Evolutionary conservation across 1,284 basidiomycete species (phyloP).

Genomic region (Pulveroboletus ridleyi): DNA sequence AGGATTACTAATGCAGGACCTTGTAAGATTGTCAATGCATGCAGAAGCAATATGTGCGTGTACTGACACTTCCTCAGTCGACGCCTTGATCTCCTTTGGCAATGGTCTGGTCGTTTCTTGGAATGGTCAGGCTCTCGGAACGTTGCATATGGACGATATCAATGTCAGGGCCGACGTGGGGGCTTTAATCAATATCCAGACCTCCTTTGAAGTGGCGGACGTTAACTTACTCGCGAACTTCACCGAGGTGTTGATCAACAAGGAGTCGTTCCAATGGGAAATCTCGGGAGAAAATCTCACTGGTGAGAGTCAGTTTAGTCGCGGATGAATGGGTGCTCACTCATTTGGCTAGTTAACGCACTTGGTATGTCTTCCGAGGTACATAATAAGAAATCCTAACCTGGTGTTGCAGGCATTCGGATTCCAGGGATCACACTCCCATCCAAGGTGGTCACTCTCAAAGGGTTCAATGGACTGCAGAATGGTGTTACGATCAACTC

Average conservation of each 20-base stretch:
- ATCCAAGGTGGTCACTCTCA: conserved; percentile 69
- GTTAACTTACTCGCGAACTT: conserved; percentile 69
- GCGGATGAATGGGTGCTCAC: conserved; percentile 14
- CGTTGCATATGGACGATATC: conserved; percentile 68
- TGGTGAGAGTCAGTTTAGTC: conserved; percentile 42
- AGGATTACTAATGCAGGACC: conserved; percentile 70
- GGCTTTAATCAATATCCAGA: conserved; percentile 59
- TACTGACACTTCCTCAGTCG: conserved; percentile 48
- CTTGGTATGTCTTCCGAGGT: conserved; percentile 47
- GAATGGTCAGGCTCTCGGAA: conserved; percentile 65
- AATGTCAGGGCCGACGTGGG: conserved; percentile 67
- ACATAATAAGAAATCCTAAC: conserved; percentile 10
- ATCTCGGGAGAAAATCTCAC: conserved; percentile 74
- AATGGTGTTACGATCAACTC: conserved; percentile 69
- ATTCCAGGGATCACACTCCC: conserved; percentile 62
- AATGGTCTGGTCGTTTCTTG: conserved; percentile 70
- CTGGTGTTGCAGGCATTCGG: conserved; percentile 50
- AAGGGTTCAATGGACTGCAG: conserved; percentile 77
- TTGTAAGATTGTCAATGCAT: conserved; percentile 49
- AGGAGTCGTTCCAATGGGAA: conserved; percentile 77
- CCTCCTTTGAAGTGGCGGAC: conserved; percentile 68
- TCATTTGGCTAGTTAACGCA: conserved; percentile 49
- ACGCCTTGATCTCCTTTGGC: conserved; percentile 74
- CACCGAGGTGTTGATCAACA: conserved; percentile 71
- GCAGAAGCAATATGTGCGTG: not conserved